Conservation (phyloP, 2,329 filamentous ascomycete species). For the Penicillium sp. region DNA sequence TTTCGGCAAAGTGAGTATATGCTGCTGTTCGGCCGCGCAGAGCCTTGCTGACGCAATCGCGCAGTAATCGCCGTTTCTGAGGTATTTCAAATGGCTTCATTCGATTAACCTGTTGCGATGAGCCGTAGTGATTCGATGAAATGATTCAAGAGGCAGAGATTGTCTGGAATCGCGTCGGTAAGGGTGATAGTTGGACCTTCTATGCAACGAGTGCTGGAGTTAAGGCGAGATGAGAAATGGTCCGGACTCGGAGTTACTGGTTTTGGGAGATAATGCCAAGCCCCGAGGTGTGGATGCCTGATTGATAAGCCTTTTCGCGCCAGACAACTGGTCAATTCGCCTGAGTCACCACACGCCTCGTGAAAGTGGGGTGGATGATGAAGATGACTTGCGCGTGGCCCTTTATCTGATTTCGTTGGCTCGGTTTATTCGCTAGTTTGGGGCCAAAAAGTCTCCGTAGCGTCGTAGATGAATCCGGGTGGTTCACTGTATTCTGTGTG, state of each 20-base stretch:
- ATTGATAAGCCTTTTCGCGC: constrained; percentile 7
- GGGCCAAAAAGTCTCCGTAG: not conserved
- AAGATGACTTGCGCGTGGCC: not conserved
- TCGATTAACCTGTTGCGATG: not conserved
- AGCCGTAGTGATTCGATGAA: not conserved
- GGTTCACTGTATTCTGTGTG: too few species aligned
- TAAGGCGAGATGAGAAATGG: not conserved
- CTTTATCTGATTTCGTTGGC: not conserved
- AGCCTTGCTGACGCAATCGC: constrained; percentile 1
- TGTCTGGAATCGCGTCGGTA: not conserved
- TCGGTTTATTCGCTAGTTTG: not conserved
- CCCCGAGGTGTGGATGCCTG: not conserved
- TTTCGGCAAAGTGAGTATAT: not conserved
- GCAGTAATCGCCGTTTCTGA: not conserved
- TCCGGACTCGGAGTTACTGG: constrained; percentile 4
- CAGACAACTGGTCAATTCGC: not conserved
- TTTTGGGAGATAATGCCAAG: constrained; percentile 8
- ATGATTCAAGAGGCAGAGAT: not conserved
- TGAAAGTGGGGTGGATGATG: not conserved
- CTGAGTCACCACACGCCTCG: not conserved
- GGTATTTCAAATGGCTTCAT: too few species aligned
- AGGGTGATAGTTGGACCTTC: not conserved
- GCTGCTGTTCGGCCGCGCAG: not conserved
- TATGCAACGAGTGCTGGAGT: constrained; percentile 5
- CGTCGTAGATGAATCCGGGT: not conserved